Evolutionary conservation across 2,329 filamentous ascomycete species (phyloP), one percentile per base, ranked within the genome.

Genomic region (Acephala macrosclerotiorum): DNA sequence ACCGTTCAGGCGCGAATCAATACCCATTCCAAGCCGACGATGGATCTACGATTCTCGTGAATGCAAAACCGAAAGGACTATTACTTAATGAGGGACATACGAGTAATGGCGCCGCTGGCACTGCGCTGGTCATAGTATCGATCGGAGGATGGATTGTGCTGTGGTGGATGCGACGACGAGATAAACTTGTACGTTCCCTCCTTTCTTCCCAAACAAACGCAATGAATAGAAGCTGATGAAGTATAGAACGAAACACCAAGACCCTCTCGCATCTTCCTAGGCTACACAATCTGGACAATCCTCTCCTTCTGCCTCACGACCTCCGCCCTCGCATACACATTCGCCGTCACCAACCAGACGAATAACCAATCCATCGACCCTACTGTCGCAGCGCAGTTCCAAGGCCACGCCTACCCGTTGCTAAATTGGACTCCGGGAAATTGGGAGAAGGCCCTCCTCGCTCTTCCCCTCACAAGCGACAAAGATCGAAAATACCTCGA

Each of bases 1-100:
- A 79, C 64, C 64, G 66, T 26, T 74, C 69, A 20, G 77, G 66
- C 33, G 66, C 66, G 51, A 70, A 70, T 26, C 16, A 68, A 67
- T 70, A 70, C 55, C 64, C 62, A 6, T 70, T 70, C 51, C 1
- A 2, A 6, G n/a, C 33, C 2, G 20, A 20, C n/a, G 22, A 53
- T 51, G 65, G 64, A 16, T 20, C n/a, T 1, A 40, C 47, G 4
- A 16, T 35, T 8, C 14, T 64, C 11, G 55, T 68, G n/a, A 67
- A 66, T 29, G 64, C 68, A 16, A 69, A 70, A 33, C 68, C 68
- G 16, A 49, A 56, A 16, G 29, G 38, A 40, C 51, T 70, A 1
- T 26, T 66, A 7, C 0, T 59, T 22, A 67, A 70, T 55, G 45
- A 69, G 49, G 68, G 68, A 3, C 68, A 70, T 47, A 63, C 63